Evolutionary conservation across 257 asterid species (phyloP).

Genomic region (Perilla frutescens): DNA sequence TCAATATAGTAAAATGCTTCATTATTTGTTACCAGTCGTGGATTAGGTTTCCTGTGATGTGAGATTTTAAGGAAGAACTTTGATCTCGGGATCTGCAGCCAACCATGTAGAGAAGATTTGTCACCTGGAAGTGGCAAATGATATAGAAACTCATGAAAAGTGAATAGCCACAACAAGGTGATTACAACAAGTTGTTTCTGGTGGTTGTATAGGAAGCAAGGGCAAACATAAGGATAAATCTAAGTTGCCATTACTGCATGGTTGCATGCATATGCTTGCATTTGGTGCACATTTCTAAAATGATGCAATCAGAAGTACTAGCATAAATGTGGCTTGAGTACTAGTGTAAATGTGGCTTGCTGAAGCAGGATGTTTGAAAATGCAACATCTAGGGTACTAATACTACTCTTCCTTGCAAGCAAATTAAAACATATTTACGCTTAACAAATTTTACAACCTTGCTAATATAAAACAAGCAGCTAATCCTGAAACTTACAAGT

Average conservation of each 20-base stretch:
- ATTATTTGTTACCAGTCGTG: conserved; percentile 76
- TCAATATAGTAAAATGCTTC: not conserved
- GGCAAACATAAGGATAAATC: not conserved
- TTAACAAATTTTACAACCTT: not conserved
- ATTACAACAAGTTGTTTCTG: not conserved
- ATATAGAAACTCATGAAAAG: conserved; percentile 20
- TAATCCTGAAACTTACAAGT: conserved; percentile 58
- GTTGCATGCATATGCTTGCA: conserved; percentile 7
- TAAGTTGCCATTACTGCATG: not conserved
- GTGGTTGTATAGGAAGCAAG: conserved; percentile 23
- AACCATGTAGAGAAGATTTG: conserved; percentile 65
- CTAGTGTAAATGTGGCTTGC: not conserved
- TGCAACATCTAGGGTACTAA: conserved; percentile 15
- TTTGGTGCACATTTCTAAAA: conserved; percentile 22
- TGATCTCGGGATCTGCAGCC: conserved; percentile 65
- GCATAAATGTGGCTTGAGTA: not conserved
- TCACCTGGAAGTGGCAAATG: conserved; percentile 58
- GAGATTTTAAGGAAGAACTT: conserved; percentile 91
- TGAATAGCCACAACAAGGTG: conserved; percentile 20
- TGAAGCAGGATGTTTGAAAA: conserved; percentile 21
- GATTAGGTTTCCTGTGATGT: conserved; percentile 75
- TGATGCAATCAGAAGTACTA: not conserved
- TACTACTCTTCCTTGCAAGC: not conserved
- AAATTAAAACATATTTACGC: not conserved
- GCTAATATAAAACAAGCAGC: conserved; percentile 10